phyloP scores from a whole-genome alignment of 352 stramenopile species.

The Pythium folliculosum region DNA sequence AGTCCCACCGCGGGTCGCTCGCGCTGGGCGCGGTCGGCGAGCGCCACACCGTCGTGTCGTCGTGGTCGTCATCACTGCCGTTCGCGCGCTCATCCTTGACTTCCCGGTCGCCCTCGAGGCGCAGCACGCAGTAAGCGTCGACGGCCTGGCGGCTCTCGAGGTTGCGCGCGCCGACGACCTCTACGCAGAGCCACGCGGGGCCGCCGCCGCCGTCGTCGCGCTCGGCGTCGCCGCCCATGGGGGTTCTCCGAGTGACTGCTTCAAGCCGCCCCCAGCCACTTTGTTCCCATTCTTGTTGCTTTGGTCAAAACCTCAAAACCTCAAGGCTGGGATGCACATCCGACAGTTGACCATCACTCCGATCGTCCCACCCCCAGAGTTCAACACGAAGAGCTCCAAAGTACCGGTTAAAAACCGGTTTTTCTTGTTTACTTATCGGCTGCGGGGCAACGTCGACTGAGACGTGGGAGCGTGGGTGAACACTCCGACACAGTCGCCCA shows the following conservation, averaged over 20 bases:
- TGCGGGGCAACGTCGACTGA: slow-evolving; percentile 6
- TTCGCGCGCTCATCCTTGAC: neutral
- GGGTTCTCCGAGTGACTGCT: slow-evolving; percentile 7
- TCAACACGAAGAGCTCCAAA: neutral
- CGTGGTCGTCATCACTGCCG: neutral
- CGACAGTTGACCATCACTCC: slow-evolving; percentile 27
- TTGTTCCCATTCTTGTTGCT: slow-evolving; percentile 1
- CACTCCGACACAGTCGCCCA: neutral
- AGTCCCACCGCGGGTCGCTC: slow-evolving; percentile 42
- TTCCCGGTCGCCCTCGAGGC: neutral
- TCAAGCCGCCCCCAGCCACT: slow-evolving; percentile 7
- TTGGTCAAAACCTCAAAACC: slow-evolving; percentile 16
- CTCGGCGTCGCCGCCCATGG: neutral
- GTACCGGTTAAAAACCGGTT: slow-evolving; percentile 16
- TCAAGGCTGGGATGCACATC: slow-evolving; percentile 20
- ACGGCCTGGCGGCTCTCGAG: slow-evolving; percentile 59
- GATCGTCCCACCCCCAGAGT: neutral
- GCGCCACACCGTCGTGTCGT: slow-evolving; percentile 7
- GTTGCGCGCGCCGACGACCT: slow-evolving; percentile 73
- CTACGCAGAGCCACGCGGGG: slow-evolving; percentile 56
- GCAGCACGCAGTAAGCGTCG: slow-evolving; percentile 72
- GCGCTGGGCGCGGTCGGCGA: slow-evolving; percentile 38
- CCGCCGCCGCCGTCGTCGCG: neutral
- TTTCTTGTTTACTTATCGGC: slow-evolving; percentile 17
- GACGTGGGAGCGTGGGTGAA: neutral